Evolutionary conservation across 2,329 filamentous ascomycete species (phyloP).

Genomic region (Calonectria pauciramosa): DNA sequence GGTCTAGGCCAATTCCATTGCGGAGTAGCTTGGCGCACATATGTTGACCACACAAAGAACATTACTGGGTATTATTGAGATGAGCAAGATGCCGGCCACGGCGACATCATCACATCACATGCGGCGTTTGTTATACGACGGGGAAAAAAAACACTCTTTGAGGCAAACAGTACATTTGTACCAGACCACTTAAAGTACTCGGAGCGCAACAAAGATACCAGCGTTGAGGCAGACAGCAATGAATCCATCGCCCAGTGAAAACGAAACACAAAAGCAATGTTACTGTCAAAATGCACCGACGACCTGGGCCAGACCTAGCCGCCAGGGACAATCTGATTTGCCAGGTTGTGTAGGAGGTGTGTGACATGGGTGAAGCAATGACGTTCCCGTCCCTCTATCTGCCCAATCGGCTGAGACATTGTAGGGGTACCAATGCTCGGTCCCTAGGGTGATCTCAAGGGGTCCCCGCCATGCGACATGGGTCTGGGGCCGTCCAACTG

Average conservation of each 20-base stretch:
- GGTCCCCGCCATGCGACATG: slow-evolving; percentile 44
- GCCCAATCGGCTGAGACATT: slow-evolving; percentile 43
- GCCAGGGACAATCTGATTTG: slow-evolving; percentile 41
- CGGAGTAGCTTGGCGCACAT: slow-evolving; percentile 28
- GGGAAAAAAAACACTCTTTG: not conserved
- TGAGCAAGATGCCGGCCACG: slow-evolving; percentile 28
- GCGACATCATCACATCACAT: slow-evolving; percentile 39
- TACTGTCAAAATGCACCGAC: slow-evolving; percentile 42
- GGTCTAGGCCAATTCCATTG: slow-evolving; percentile 33
- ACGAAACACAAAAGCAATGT: slow-evolving; percentile 31
- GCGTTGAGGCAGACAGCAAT: not conserved
- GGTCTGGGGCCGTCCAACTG: slow-evolving; percentile 37
- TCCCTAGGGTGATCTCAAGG: slow-evolving; percentile 43
- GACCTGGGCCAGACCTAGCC: slow-evolving; percentile 44
- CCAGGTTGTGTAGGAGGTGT: slow-evolving; percentile 26
- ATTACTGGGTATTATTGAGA: slow-evolving; percentile 25
- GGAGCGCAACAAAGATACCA: slow-evolving; percentile 19
- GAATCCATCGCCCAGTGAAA: slow-evolving; percentile 16
- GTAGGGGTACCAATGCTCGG: slow-evolving; percentile 36
- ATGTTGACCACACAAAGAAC: not conserved
- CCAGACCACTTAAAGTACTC: slow-evolving; percentile 26
- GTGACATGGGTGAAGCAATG: slow-evolving; percentile 43
- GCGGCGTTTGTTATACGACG: slow-evolving; percentile 33
- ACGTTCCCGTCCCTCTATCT: slow-evolving; percentile 39
- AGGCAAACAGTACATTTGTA: not conserved